Evolutionary conservation across 2,329 filamentous ascomycete genomes (phyloP), one percentile per base, ranked within the genome.

Genomic region (Aspergillus fumigatiaffinis): DNA sequence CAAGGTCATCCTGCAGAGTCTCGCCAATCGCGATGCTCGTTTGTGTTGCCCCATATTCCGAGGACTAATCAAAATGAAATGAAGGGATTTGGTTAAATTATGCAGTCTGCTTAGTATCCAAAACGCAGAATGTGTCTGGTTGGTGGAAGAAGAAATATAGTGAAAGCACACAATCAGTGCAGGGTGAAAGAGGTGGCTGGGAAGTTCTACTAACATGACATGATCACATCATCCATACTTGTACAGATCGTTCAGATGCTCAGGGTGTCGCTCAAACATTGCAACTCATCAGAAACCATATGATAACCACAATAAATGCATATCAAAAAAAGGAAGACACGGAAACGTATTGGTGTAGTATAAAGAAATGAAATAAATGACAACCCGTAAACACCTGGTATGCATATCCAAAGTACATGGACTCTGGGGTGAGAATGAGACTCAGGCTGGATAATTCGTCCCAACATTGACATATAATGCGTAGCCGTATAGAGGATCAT

Each of bases 171-270:
- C 49, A 53, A 14, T 46, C n/a, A 23, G n/a, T 20, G 42, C n/a
- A 46, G 10, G 12, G 42, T 20, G 42, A 46, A 20, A 23, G 8
- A 21, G 20, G 42, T 10, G 14, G 21, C 23, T 25, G 21, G 50
- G 49, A 50, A 44, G 57, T 52, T 64, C 59, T 64, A 63, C 59
- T 63, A 63, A 53, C 26, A 59, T 55, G 55, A 56, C 59, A 63
- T 64, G 60, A 47, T 62, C 60, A 57, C 59, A 60, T 64, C 52
- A 60, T 56, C 60, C 61, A 61, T 63, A 63, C 60, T 62, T 57
- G 49, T 63, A 64, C 59, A 63, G 53, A 63, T 41, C 50, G 17
- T 51, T 26, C 29, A 51, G 29, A 51, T 51, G 50, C 50, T 21
- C 20, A 51, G 23, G 20, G 23, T 28, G 29, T 41, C 35, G 50